Evolutionary conservation across 106 monocot genomes (phyloP), one percentile per base, ranked within the genome.

Genomic region (Allium fistulosum): DNA sequence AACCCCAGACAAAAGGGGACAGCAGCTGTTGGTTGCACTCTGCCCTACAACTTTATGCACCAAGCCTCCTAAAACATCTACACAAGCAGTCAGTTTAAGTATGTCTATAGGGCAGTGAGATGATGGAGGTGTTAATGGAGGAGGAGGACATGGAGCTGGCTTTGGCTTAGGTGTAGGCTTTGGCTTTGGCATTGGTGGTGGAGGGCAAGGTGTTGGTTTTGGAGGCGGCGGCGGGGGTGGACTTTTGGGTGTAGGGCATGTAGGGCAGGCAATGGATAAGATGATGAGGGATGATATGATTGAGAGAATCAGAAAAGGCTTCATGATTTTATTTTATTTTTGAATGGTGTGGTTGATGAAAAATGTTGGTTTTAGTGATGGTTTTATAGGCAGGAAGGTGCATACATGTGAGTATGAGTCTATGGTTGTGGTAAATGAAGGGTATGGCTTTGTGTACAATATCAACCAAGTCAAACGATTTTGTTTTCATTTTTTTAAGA

Each of bases 1-100:
- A n/a, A 69, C 9, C 15, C 57, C 68, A 11, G 22, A 6, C 7
- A 69, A 7, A 8, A 69, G n/a, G 2, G 68, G 68, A 7, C 68
- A 69, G 46, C 68, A 69, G 8, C 13, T n/a, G 49, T 12, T 16
- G 14, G 68, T 46, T 8, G 68, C 68, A 7, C 18, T 57, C 53
- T 48, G 4, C 6, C 73, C 73, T 17, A 65, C 53, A 15, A 37
- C 56, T 45, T 9, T 57, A 46, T 46, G 68, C 45, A 69, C n/a
- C 2, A 68, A 46, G 7, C 68, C 68, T n/a, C 68, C 57, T 16
- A 69, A 57, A 28, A 57, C 9, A 26, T 69, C 68, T 10, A 69
- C 68, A 12, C 68, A 69, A 1, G 68, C 68, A n/a, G 56, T 69
- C 8, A 69, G 56, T 51, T 69, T 69, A 51, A 69, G 68, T 50